These are phyloP conservation scores for Lactarius trivialis DNA, from an alignment of 768 basidiomycete genomes.

Conservation along the genomic window DNA sequence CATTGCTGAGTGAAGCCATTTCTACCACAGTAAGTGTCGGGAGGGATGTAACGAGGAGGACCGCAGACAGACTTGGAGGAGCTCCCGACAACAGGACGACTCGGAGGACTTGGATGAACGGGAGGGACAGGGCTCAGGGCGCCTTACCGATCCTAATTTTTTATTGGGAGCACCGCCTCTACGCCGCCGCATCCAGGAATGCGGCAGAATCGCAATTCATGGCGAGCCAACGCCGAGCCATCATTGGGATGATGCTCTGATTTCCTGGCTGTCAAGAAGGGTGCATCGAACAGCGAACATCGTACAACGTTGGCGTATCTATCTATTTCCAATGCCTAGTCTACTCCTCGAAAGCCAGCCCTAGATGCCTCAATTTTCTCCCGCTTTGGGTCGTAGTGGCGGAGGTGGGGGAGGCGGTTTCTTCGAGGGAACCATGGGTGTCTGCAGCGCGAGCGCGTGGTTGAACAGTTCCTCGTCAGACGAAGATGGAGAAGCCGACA, in stretches of 20 bases:
- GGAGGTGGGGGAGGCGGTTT: conserved; percentile 27
- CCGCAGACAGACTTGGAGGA: too few relatives aligned
- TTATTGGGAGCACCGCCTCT: too few relatives aligned
- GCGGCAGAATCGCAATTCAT: too few relatives aligned
- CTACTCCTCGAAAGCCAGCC: not conserved
- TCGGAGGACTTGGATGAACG: too few relatives aligned
- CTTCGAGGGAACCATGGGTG: conserved; percentile 49
- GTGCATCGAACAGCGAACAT: not conserved
- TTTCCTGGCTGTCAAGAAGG: not conserved
- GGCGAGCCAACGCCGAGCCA: too few relatives aligned
- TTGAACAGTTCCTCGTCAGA: conserved; percentile 79
- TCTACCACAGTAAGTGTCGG: too few relatives aligned
- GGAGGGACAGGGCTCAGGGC: too few relatives aligned
- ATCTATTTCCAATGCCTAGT: not conserved
- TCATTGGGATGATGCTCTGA: too few relatives aligned
- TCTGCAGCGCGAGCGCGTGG: conserved; percentile 63
- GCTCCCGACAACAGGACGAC: too few relatives aligned
- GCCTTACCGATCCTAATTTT: too few relatives aligned
- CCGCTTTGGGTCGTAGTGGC: conserved; percentile 17
- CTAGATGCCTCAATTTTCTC: conserved; percentile 4
- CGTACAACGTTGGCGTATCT: not conserved
- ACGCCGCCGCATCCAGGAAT: too few relatives aligned
- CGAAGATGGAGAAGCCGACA: conserved; percentile 72
- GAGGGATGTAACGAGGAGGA: not conserved
- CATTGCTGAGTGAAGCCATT: not conserved